Evolutionary conservation across 805 yeast species (phyloP).

Genomic region (Starmerella potacharoeniae): DNA sequence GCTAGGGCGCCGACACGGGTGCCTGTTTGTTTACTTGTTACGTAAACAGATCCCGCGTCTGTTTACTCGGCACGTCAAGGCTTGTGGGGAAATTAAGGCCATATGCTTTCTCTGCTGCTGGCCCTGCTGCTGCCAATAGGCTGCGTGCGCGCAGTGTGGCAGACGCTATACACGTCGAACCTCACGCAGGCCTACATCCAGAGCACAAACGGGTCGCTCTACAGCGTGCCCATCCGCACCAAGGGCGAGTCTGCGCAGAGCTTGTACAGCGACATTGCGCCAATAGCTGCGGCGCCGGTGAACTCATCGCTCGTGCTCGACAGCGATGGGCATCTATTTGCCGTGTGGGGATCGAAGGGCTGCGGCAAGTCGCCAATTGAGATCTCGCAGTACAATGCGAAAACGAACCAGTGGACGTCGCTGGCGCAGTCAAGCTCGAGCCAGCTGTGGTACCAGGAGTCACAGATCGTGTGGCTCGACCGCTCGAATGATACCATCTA

Average conservation of each 20-base stretch:
- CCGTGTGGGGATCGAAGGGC: slow-evolving; percentile 23
- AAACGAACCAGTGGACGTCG: slow-evolving; percentile 20
- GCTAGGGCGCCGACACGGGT: not conserved
- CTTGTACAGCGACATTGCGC: slow-evolving; percentile 9
- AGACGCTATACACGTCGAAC: slow-evolving; percentile 21
- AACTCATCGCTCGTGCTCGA: slow-evolving; percentile 25
- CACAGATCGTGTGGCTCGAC: slow-evolving; percentile 25
- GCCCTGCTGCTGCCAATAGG: not conserved
- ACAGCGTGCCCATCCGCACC: slow-evolving; percentile 11
- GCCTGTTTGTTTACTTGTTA: not conserved
- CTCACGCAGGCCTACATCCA: slow-evolving; percentile 18
- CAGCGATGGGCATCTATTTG: slow-evolving; percentile 18
- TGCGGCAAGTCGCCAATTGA: slow-evolving; percentile 21
- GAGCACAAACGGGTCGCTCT: slow-evolving; percentile 18
- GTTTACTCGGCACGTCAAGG: slow-evolving; percentile 3
- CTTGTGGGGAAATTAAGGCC: not conserved
- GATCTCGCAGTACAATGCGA: slow-evolving; percentile 20
- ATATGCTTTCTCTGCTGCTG: not conserved
- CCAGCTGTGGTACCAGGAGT: slow-evolving; percentile 20
- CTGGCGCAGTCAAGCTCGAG: slow-evolving; percentile 16
- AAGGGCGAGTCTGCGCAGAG: not conserved
- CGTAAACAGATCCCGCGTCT: not conserved
- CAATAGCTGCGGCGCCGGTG: slow-evolving; percentile 23
- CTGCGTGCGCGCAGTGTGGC: slow-evolving; percentile 13
- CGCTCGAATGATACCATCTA: slow-evolving; percentile 20